Base-by-base conservation (phyloP, 257 asterid species). In the Ballota nigra region DNA sequence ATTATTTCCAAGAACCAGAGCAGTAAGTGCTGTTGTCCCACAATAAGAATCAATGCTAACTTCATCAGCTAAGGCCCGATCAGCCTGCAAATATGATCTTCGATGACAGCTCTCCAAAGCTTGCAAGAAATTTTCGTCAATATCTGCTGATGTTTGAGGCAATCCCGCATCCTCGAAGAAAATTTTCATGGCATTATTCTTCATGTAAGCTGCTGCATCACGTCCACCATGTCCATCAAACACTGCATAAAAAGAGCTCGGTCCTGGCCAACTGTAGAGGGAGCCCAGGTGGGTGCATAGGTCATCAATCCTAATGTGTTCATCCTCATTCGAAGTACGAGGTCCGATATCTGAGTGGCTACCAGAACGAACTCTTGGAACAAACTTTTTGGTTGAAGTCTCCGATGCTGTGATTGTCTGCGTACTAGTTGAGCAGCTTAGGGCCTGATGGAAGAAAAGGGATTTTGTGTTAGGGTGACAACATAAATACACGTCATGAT, bases 191-290 rank as follows among this genome's bases (percentile, higher is more conserved):
- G 89, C 88, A 60, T 94, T 91, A 38, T 86, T 78, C 79, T 85
- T 91, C 72, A 89, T 78, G 80, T 83, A 94, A 18, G 85, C 51
- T 49, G 99, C 89, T 22, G 99, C 99, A 28, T 74, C 91, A 20
- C 90, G 79, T 52, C 99, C 99, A 45, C 98, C 99, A 66, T 94
- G 99, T 51, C 99, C 99, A 51, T 94, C 99, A 34, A 94, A 94
- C 47, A 94, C 90, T 16, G 93, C 99, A 60, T 91, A 94, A 56
- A 94, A 89, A 2, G 99, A 81, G 67, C 90, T 75, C 3, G 97
- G 89, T 55, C 83, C 78, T 41, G 96, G 75, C 97, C 96, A 94
- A 51, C 59, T 71, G 80, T 64, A 83, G 13, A 64, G 85, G 77
- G 89, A 36, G 9, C 92, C 95, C 83, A 94, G 68, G 56, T 83